Conservation (phyloP, 2,329 filamentous ascomycete genomes). For the Diaporthe vexans region DNA sequence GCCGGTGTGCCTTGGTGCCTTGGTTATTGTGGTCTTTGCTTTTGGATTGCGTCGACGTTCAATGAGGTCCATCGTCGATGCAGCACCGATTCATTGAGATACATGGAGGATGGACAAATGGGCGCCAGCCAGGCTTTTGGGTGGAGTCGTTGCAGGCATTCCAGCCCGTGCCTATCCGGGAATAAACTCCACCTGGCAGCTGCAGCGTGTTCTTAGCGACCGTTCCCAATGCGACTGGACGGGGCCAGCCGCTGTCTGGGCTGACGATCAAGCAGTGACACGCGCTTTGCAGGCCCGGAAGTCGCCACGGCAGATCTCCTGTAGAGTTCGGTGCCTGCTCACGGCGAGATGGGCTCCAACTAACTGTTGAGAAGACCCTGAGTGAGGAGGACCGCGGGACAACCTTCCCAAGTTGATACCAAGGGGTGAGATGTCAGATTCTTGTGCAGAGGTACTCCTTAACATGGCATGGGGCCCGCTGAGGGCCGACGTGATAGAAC, state of each 20-base stretch:
- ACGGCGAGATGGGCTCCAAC: neutral
- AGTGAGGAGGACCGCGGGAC: neutral
- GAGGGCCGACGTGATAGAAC: neutral
- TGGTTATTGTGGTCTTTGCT: slow-evolving; percentile 14
- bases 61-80: neutral
- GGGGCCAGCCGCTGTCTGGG: slow-evolving; percentile 40
- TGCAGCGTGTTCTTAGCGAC: slow-evolving; percentile 12
- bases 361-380: neutral
- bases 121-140: neutral
- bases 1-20: neutral
- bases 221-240: slow-evolving; percentile 29
- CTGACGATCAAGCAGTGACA: slow-evolving; percentile 37
- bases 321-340: neutral
- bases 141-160: slow-evolving; percentile 3
- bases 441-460: neutral
- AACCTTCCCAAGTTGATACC: neutral
- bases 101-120: neutral
- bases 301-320: slow-evolving; percentile 32
- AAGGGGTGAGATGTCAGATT: neutral
- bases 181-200: slow-evolving; percentile 25
- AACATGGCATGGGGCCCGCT: slow-evolving; percentile 6
- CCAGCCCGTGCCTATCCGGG: neutral
- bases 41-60: slow-evolving; percentile 2
- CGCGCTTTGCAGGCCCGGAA: slow-evolving; percentile 35
- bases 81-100: slow-evolving; percentile 15